Percentiles rank a stretch among this genome's conserved stretches.
Evolutionary conservation across 352 stramenopile species (phyloP).

Genomic region (Pythium vanterpoolii): DNA sequence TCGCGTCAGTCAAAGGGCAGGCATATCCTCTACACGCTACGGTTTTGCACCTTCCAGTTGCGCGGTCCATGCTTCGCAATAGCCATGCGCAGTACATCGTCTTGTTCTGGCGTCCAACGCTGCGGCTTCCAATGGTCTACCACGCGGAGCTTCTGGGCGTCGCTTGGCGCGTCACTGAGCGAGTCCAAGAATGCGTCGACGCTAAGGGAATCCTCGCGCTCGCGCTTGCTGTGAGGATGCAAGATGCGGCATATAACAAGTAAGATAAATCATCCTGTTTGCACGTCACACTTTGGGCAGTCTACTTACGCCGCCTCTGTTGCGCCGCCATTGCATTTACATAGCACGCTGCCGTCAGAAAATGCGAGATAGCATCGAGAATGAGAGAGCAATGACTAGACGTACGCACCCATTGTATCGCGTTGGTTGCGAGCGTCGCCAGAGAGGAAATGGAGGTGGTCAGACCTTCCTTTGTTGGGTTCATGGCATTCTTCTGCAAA

Average conservation of each 20-base stretch:
- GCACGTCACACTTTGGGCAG: background rate
- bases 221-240: conserved; percentile 41
- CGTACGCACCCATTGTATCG: background rate
- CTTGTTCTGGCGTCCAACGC: conserved; percentile 77
- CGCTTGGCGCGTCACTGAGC: conserved; percentile 45
- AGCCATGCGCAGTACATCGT: conserved; percentile 66
- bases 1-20: background rate
- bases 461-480: background rate
- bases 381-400: background rate
- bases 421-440: background rate
- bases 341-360: background rate
- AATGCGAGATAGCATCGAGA: background rate
- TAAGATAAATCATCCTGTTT: background rate
- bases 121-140: conserved; percentile 38
- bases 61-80: conserved; percentile 73
- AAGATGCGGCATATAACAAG: background rate
- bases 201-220: conserved; percentile 21
- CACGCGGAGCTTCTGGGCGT: conserved; percentile 43
- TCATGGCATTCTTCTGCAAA: background rate
- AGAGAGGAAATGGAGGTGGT: background rate
- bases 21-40: no score
- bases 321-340: background rate
- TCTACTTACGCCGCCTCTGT: background rate
- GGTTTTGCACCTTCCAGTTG: conserved; percentile 87
- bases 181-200: conserved; percentile 37